Evolutionary conservation across 495 filamentous ascomycete genomes (phyloP).

Genomic region (Neurospora intermedia): DNA sequence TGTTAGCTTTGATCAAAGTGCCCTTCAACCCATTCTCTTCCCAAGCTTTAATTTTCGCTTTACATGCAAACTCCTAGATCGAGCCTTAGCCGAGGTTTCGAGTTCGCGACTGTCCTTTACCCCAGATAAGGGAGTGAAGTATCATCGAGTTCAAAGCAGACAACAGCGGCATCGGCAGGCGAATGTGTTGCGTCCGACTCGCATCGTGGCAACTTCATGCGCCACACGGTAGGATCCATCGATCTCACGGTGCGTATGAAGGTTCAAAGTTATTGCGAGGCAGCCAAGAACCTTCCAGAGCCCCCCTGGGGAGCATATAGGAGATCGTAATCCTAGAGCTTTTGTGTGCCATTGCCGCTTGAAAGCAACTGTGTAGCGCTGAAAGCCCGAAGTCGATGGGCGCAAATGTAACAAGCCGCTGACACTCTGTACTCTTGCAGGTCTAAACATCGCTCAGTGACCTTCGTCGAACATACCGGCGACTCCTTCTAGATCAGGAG

Average conservation of each 20-base stretch:
- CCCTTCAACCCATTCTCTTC: background rate
- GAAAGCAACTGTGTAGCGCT: background rate
- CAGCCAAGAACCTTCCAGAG: background rate
- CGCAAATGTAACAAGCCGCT: background rate
- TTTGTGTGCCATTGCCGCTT: background rate
- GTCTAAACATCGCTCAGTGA: conserved; percentile 1
- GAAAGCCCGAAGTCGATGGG: background rate
- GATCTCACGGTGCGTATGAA: background rate
- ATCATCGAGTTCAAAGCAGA: background rate
- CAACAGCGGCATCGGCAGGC: background rate
- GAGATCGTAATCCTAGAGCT: background rate
- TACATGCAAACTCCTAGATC: background rate
- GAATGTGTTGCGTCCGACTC: background rate
- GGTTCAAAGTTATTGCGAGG: background rate
- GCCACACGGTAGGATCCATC: background rate
- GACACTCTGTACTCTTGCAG: background rate
- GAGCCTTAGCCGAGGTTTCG: background rate
- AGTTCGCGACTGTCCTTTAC: background rate
- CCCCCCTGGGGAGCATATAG: background rate
- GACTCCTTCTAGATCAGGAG: conserved; percentile 32
- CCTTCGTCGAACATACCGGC: conserved; percentile 31
- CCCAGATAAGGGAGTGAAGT: background rate
- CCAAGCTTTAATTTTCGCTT: background rate
- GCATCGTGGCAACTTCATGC: background rate
- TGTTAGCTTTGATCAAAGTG: background rate